Evolutionary conservation across 805 yeast genomes (phyloP), one percentile per base, ranked within the genome.

Genomic region (Sugiyamaella boreocaroliniensis): DNA sequence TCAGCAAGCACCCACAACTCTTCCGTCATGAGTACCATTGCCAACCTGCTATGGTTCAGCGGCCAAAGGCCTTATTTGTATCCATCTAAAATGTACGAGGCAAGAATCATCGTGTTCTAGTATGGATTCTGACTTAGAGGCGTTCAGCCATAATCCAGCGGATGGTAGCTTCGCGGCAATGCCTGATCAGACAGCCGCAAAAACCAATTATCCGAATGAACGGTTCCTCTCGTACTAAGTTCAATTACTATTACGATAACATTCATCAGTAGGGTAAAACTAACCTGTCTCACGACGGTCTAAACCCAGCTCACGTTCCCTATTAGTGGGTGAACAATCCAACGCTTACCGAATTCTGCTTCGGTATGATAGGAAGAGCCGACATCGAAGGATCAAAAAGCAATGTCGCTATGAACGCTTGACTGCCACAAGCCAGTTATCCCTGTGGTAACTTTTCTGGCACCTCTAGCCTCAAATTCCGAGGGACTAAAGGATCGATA

Each of bases 61-160:
- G 74, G 67, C 71, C 60, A 67, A 68, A 64, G 63, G 68, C 72
- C 72, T 70, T 67, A 69, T 71, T 71, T 68, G 61, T 68, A 70
- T 68, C 73, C 40, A 67, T 61, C 72, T 68, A 68, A 63, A 65
- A 66, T 68, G 71, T 68, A 71, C 71, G 70, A 64, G 72, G 72
- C 64, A 69, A 64, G 58, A 66, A 69, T 71, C 72, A 65, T 69
- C 74, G 72, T 73, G 57, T 70, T 62, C 73, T 71, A 60, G 83
- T 82, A 56, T 77, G 76, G 73, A 79, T 78, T 58, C 81, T 81
- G 74, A 68, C 73, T 69, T 69, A 69, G 74, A 71, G 73, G 74
- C 75, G 74, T 70, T 71, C 75, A 71, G 74, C 74, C 74, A 67
- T 71, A 64, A 71, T 72, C 75, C 75, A 69, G 72, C 74, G 68